Conservation (phyloP, 306 rosid species). For the Glycine tomentella region DNA sequence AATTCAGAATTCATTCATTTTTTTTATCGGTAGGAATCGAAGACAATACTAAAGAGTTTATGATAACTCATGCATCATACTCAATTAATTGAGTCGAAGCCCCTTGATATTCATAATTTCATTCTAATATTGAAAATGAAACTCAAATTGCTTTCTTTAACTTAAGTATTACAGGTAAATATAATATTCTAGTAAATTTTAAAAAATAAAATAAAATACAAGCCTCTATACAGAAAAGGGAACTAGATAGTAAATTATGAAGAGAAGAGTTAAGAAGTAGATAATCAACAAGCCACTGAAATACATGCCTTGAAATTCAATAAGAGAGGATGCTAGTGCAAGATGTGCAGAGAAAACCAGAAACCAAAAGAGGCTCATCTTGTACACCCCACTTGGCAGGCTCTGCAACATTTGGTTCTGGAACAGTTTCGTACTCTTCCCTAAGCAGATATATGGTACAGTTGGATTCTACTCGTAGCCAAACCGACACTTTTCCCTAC, state of each 20-base stretch:
- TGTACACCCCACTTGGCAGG: constrained; percentile 17
- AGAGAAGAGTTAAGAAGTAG: constrained; percentile 10
- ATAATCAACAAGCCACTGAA: background rate
- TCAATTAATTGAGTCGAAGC: no score
- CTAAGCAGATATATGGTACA: constrained; percentile 32
- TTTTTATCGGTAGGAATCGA: no score
- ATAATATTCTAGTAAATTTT: background rate
- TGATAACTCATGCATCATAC: no score
- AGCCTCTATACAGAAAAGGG: background rate
- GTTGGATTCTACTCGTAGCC: background rate
- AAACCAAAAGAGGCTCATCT: constrained; percentile 57
- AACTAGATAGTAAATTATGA: background rate
- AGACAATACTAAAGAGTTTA: no score
- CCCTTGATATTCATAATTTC: constrained; percentile 33
- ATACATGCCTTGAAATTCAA: constrained; percentile 57
- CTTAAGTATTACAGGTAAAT: background rate
- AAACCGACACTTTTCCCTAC: constrained; percentile 43
- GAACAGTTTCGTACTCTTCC: constrained; percentile 13
- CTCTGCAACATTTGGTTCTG: no score
- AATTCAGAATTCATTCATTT: constrained; percentile 28
- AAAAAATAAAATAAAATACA: background rate
- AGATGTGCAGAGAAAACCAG: constrained; percentile 55
- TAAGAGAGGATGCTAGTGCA: constrained; percentile 50
- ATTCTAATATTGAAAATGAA: constrained; percentile 29
- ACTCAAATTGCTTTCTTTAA: constrained; percentile 1